Evolutionary conservation across 257 asterid species (phyloP), one percentile per base, ranked within the genome.

Genomic region (Ilex asprella): DNA sequence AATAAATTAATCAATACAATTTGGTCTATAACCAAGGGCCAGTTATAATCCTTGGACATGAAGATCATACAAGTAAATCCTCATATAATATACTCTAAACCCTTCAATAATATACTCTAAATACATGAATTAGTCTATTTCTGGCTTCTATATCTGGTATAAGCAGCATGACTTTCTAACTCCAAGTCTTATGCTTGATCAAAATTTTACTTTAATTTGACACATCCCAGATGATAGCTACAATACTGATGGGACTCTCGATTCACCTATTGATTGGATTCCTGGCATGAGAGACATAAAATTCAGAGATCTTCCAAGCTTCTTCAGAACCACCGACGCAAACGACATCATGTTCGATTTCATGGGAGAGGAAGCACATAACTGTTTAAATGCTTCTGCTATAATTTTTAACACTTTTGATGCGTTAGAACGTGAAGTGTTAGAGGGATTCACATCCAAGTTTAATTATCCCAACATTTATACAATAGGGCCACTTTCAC

Each of bases 301-400:
- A 12, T 15, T 49, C 11, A 49, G 10, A 12, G 54, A 49, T 12
- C 10, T 49, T 15, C 54, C 54, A n/a, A 49, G 54, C 1, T 49
- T 49, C 54, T 6, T 49, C n/a, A 49, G 54, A n/a, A 49, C 54
- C 54, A 49, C 54, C 2, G 54, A 49, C 16, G 2, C 54, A 4
- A 49, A 49, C 54, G 54, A 49, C 54, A 49, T 49, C 54, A 49
- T 49, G 54, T 49, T 49, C 54, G 54, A 49, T 2, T 49, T 49
- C 54, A 49, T 49, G 54, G 54, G 54, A 49, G 54, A 49, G 54
- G 54, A 49, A 49, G 54, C 54, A 12, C 54, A 49, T 1, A 49
- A 49, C 16, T 49, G 54, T 15, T 15, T 49, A 4, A 49, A 49
- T 4, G 14, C 54, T 11, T 49, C 54, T 15, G 54, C 54, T 15